These are phyloP conservation scores for Erysiphe neolycopersici DNA, from an alignment of 2,329 filamentous ascomycete species.

Conservation along the genomic window DNA sequence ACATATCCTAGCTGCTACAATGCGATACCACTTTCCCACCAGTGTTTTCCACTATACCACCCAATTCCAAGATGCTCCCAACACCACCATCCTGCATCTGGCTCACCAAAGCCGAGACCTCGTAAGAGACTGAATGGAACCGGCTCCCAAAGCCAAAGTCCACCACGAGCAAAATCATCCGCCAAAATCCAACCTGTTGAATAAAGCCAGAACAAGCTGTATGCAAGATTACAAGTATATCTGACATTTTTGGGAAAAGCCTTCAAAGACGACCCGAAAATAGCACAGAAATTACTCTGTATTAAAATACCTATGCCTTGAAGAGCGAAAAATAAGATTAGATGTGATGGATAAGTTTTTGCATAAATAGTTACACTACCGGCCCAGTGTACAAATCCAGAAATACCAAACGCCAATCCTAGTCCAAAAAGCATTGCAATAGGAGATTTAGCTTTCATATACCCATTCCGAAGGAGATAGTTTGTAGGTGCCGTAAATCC, in stretches of 20 bases:
- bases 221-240: conserved; percentile 30
- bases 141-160: conserved; percentile 59
- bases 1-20: not conserved
- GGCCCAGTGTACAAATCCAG: conserved; percentile 40
- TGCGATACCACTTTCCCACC: conserved; percentile 30
- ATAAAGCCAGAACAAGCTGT: conserved; percentile 40
- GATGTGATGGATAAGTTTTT: conserved; percentile 21
- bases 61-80: conserved; percentile 26
- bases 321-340: conserved; percentile 43
- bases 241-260: conserved; percentile 20
- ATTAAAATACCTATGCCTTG: conserved; percentile 38
- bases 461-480: conserved; percentile 18
- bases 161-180: conserved; percentile 48
- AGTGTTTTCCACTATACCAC: conserved; percentile 32
- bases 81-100: conserved; percentile 38
- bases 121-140: conserved; percentile 50
- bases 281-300: conserved; percentile 22
- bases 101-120: conserved; percentile 32
- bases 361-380: conserved; percentile 43
- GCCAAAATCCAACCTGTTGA: conserved; percentile 36
- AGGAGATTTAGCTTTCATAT: conserved; percentile 15
- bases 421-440: conserved; percentile 14
- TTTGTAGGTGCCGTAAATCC: conserved; percentile 35
- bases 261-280: conserved; percentile 13
- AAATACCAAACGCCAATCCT: conserved; percentile 33